Evolutionary conservation across 2,329 filamentous ascomycete genomes (phyloP).

Genomic region (Aspergillus novoparasiticus): DNA sequence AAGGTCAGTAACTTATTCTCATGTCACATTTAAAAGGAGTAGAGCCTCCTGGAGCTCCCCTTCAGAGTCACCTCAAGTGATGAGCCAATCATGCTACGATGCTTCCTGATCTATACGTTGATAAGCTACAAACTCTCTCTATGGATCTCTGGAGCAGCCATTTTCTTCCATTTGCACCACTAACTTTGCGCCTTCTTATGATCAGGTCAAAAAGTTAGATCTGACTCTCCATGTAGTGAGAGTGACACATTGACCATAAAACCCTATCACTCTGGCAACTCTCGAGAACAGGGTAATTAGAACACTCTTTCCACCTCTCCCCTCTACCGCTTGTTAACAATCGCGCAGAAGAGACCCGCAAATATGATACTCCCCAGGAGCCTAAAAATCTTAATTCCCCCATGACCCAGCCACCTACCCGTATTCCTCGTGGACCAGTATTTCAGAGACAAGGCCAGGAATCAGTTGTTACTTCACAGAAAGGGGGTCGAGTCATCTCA

Average conservation of each 20-base stretch:
- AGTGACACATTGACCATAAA: neutral
- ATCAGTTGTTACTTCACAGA: slow-evolving; percentile 12
- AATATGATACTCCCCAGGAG: neutral
- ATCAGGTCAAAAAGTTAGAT: neutral
- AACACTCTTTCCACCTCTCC: neutral
- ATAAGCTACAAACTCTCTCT: neutral
- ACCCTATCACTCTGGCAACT: neutral
- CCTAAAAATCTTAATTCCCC: neutral
- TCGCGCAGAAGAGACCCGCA: neutral
- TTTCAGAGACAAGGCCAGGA: slow-evolving; percentile 3
- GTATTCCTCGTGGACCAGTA: slow-evolving; percentile 8
- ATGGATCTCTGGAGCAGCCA: neutral
- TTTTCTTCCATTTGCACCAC: neutral
- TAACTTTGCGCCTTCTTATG: neutral
- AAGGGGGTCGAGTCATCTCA: slow-evolving; percentile 9
- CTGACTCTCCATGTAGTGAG: neutral
- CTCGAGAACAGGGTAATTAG: neutral
- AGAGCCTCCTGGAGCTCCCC: neutral
- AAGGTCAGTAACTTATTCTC: neutral
- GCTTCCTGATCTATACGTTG: neutral
- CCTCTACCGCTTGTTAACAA: neutral
- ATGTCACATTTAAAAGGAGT: neutral
- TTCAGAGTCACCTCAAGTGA: neutral
- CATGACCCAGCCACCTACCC: neutral
- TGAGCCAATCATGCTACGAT: neutral